A percentile compares a stretch with the other conserved stretches of the same genome.
Evolutionary conservation across 768 basidiomycete genomes (phyloP).

Genomic region (Tulasnella sp.): DNA sequence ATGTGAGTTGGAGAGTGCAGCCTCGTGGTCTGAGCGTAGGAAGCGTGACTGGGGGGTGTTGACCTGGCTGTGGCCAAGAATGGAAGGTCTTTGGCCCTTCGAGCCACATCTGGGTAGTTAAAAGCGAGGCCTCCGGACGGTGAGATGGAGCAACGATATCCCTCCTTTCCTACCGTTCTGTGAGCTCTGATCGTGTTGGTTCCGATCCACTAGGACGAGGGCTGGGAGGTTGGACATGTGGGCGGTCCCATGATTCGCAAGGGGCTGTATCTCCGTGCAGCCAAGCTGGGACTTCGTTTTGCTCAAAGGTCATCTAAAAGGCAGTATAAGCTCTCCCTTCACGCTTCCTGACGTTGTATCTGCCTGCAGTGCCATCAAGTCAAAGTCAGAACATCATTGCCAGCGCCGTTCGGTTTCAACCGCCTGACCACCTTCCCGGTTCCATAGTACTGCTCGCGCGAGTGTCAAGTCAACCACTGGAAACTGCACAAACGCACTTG

Average conservation of each 20-base stretch:
- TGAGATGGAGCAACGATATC: background rate
- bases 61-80: background rate
- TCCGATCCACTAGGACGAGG: background rate
- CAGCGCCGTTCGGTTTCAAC: background rate
- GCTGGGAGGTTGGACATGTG: background rate
- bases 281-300: background rate
- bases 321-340: background rate
- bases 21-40: background rate
- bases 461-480: conserved; percentile 46
- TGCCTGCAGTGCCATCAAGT: background rate
- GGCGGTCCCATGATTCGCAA: background rate
- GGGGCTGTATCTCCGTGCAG: background rate
- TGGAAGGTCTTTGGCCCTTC: background rate
- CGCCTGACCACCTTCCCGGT: background rate
- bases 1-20: background rate
- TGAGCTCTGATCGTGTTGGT: background rate
- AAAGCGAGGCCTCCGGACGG: no score
- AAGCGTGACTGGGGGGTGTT: no score
- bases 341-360: background rate
- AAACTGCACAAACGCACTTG: conserved; percentile 42
- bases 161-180: background rate
- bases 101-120: no score
- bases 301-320: background rate
- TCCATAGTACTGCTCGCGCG: conserved; percentile 33
- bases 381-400: background rate